Evolutionary conservation across 1,284 basidiomycete species (phyloP).

Genomic region (Phaffia rhodozyma): DNA sequence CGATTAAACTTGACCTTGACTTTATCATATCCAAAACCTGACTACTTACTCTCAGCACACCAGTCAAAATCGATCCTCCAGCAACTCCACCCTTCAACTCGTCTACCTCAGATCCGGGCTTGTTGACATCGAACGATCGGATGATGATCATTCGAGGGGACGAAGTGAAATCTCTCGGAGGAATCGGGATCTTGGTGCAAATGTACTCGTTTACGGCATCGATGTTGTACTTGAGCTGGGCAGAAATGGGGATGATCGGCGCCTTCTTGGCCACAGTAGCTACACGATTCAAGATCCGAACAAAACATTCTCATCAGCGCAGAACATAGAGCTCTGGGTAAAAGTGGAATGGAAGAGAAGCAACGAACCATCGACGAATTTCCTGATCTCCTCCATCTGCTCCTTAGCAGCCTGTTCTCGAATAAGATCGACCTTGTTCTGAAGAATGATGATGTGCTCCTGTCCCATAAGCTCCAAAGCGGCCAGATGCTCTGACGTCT

Average conservation of each 20-base stretch:
- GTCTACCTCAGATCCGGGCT: slow-evolving; percentile 91
- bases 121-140: slow-evolving; percentile 99
- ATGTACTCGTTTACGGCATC: slow-evolving; percentile 99
- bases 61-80: slow-evolving; percentile 88
- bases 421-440: slow-evolving; percentile 95
- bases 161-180: slow-evolving; percentile 81
- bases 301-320: not conserved
- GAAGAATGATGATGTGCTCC: slow-evolving; percentile 93
- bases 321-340: not conserved
- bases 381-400: slow-evolving; percentile 82
- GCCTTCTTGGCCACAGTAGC: slow-evolving; percentile 94
- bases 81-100: slow-evolving; percentile 97
- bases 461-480: slow-evolving; percentile 97
- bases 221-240: slow-evolving; percentile 97
- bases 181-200: slow-evolving; percentile 90
- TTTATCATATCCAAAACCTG: not conserved
- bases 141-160: slow-evolving; percentile 93
- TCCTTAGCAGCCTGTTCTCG: slow-evolving; percentile 82
- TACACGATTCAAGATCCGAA: slow-evolving; percentile 27
- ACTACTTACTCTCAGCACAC: slow-evolving; percentile 56
- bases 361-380: slow-evolving; percentile 75
- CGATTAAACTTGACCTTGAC: not conserved
- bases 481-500: slow-evolving; percentile 95
- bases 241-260: slow-evolving; percentile 96
- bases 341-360: not conserved